Base-by-base conservation (phyloP, 2,329 filamentous ascomycete genomes). In the Pseudogymnoascus sp. region DNA sequence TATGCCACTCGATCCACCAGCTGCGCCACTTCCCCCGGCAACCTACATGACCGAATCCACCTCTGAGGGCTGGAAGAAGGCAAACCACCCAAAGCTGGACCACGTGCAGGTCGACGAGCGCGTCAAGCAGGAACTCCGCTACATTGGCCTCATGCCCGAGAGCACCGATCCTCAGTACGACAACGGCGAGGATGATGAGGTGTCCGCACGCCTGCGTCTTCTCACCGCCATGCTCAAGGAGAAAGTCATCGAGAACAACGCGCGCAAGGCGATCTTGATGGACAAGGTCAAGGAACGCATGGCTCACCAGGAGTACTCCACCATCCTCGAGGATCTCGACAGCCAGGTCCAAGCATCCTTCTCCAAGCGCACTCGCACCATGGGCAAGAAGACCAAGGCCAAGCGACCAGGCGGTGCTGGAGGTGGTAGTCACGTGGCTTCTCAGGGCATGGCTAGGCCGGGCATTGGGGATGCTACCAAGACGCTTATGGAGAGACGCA, bases 271-370 rank as follows among this genome's bases (percentile, higher is more conserved):
- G 5, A 85, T 92, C 2, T 80, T 99, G 10, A 86, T 91, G 1
- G 92, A 97, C 38, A 82, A 97, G 28, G 91, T 94, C 6, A 89
- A 92, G 69, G 92, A 96, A 73, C 87, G 91, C 67, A 93, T 99
- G 85, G 94, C 94, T 0, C 88, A 94, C 77, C 94, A 99, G 73
- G 94, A 99, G 74, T 99, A 96, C 78, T 89, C 88, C 74, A 97
- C 92, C 63, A 99, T 99, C 69, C 88, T 95, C 60, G 94, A 99
- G 73, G 94, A 99, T 74, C 86, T 99, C 21, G 94, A 99, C 78
- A 86, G 87, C 44, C 94, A 97, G 73, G 92, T 97, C 44, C 92
- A 97, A 72, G 88, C 91, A 61, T 93, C 94, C 3, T 99, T 97
- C 72, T 86, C 96, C 50, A 99, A 99, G 78, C 89, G 94, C 23